A percentile compares a stretch with the other conserved stretches of the same genome.
These are phyloP conservation scores for Stylonectria norvegica DNA, from an alignment of 2,329 filamentous ascomycete species.

Conservation along the genomic window DNA sequence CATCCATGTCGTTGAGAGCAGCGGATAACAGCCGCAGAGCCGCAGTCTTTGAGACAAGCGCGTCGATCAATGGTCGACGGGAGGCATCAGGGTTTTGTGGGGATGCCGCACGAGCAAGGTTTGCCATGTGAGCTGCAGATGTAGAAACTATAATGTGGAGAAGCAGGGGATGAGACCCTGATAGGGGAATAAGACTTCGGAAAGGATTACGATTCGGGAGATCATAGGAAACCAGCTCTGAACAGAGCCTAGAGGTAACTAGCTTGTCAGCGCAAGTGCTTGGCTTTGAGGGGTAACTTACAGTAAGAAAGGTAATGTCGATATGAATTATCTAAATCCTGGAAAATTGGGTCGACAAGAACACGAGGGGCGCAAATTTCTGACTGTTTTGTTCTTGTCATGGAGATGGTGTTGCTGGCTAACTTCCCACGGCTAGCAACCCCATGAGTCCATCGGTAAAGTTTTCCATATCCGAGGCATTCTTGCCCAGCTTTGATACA, in stretches of 20 bases:
- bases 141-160: constrained; percentile 46
- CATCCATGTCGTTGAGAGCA: constrained; percentile 36
- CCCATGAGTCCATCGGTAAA: constrained; percentile 50
- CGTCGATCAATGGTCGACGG: constrained; percentile 36
- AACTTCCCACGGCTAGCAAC: constrained; percentile 41
- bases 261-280: constrained; percentile 7
- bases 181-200: constrained; percentile 40
- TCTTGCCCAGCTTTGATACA: constrained; percentile 45
- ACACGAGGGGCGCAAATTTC: constrained; percentile 33
- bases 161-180: constrained; percentile 37
- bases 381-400: constrained; percentile 12
- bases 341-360: constrained; percentile 40
- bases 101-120: constrained; percentile 34
- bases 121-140: constrained; percentile 46
- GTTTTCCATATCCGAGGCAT: constrained; percentile 52
- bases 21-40: constrained; percentile 39
- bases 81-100: constrained; percentile 17
- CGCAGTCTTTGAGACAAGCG: constrained; percentile 43
- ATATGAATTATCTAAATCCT: constrained; percentile 52
- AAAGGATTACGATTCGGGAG: constrained; percentile 43
- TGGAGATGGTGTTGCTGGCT: constrained; percentile 36
- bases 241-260: constrained; percentile 48
- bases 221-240: constrained; percentile 48
- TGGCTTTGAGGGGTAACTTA: constrained; percentile 18
- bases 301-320: constrained; percentile 40